phyloP scores from a whole-genome alignment of 192 early-diverging fungal genomes.

The Mortierella hygrophila region DNA sequence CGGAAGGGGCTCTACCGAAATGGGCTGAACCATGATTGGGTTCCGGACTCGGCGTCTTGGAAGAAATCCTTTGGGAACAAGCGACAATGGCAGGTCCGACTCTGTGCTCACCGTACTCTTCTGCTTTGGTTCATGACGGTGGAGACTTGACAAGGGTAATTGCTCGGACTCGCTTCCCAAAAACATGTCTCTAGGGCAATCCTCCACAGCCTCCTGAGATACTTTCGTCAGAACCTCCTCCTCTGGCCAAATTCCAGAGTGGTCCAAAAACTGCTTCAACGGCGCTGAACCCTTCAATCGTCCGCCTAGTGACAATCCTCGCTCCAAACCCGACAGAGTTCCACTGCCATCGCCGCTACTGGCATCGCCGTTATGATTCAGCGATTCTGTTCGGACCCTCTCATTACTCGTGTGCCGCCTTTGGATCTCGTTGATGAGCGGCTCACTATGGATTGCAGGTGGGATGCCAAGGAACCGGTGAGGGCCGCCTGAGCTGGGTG shows the following conservation, averaged over 20 bases:
- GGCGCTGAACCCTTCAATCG: constrained; percentile 11
- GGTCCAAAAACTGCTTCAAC: constrained; percentile 8
- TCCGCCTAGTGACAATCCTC: constrained; percentile 10
- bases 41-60: constrained; percentile 13
- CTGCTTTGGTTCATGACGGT: background rate
- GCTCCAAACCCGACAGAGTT: background rate
- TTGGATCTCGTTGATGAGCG: background rate
- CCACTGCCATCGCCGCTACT: background rate
- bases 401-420: background rate
- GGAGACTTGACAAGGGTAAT: too few species aligned
- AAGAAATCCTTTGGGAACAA: background rate
- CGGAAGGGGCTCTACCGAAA: constrained; percentile 38
- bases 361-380: background rate
- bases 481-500: background rate
- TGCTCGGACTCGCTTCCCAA: background rate
- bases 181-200: background rate
- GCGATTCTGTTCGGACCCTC: background rate
- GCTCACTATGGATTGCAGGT: background rate
- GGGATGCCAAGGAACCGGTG: background rate
- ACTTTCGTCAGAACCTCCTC: constrained; percentile 12
- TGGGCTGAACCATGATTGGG: constrained; percentile 38
- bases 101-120: background rate
- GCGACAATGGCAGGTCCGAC: background rate
- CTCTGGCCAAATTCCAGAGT: background rate
- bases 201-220: background rate